These are phyloP conservation scores for Corymbia calophylla DNA, from an alignment of 441 rosid species.

Conservation along the genomic window DNA sequence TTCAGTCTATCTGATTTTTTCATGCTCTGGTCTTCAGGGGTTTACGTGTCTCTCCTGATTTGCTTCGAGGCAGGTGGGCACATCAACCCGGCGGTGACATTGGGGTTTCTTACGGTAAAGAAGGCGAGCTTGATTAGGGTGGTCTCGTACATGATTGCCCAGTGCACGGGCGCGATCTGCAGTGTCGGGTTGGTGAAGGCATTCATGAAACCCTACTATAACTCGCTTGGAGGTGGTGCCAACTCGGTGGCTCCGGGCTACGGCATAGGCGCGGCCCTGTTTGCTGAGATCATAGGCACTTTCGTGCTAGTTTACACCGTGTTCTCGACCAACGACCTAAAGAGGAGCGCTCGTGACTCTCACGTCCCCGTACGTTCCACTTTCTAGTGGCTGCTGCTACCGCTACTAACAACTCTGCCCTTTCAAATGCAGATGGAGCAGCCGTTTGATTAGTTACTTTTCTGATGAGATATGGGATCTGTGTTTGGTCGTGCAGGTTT, in stretches of 20 bases:
- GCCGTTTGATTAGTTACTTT: background rate
- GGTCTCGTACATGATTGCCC: constrained; percentile 24
- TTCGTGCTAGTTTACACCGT: background rate
- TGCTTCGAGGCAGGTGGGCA: constrained; percentile 47
- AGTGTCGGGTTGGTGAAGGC: constrained; percentile 32
- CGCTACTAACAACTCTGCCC: background rate
- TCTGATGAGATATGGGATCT: too few species aligned
- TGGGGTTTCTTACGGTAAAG: background rate
- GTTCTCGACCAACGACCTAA: background rate
- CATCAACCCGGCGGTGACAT: constrained; percentile 31
- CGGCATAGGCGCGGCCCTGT: constrained; percentile 12
- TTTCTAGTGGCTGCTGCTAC: background rate
- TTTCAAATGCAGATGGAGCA: too few species aligned
- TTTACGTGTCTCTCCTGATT: background rate
- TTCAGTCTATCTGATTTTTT: background rate
- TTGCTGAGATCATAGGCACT: constrained; percentile 9
- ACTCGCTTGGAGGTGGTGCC: constrained; percentile 21
- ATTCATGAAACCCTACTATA: constrained; percentile 15
- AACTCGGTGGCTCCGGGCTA: constrained; percentile 17
- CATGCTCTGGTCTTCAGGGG: background rate
- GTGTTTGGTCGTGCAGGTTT: background rate
- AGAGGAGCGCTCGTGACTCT: background rate
- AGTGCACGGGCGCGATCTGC: constrained; percentile 27
- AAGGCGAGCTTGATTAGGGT: background rate
- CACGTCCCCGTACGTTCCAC: background rate